Conservation (phyloP, 2,329 filamentous ascomycete species). For the Cryoendolithus antarcticus region DNA sequence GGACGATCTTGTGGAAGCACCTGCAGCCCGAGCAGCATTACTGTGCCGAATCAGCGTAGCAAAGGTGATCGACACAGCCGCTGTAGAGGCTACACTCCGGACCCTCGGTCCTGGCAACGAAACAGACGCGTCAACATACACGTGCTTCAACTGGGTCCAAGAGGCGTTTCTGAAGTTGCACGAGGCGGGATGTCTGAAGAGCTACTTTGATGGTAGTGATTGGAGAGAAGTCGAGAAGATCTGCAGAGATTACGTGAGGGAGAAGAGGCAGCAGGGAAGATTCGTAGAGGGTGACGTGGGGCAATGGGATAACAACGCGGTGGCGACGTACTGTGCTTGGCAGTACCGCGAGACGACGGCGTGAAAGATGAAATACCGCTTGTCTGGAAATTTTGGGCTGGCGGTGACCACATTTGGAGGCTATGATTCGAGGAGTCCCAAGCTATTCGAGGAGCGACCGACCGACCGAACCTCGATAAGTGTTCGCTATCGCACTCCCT, state of each 20-base stretch:
- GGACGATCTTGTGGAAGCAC: neutral
- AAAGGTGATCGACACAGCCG: neutral
- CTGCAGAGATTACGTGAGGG: neutral
- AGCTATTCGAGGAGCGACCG: too few species aligned
- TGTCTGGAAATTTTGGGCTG: too few species aligned
- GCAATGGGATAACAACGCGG: too few species aligned
- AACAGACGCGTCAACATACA: neutral
- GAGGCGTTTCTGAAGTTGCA: neutral
- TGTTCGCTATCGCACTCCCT: too few species aligned
- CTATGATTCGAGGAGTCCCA: too few species aligned
- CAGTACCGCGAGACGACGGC: too few species aligned
- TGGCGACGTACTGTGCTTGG: too few species aligned
- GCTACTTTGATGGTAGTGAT: slow-evolving; percentile 1
- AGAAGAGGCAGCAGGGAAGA: neutral
- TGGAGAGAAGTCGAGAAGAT: slow-evolving; percentile 2
- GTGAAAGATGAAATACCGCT: too few species aligned
- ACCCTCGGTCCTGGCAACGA: neutral
- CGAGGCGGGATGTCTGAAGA: slow-evolving; percentile 1
- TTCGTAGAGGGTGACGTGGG: too few species aligned
- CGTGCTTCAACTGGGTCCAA: slow-evolving; percentile 1
- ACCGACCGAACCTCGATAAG: too few species aligned
- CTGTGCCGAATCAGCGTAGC: neutral
- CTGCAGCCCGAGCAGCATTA: neutral
- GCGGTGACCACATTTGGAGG: too few species aligned
- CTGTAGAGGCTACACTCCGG: neutral